These are phyloP conservation scores for Suillus spraguei DNA, from an alignment of 768 basidiomycete species.

Conservation along the genomic window DNA sequence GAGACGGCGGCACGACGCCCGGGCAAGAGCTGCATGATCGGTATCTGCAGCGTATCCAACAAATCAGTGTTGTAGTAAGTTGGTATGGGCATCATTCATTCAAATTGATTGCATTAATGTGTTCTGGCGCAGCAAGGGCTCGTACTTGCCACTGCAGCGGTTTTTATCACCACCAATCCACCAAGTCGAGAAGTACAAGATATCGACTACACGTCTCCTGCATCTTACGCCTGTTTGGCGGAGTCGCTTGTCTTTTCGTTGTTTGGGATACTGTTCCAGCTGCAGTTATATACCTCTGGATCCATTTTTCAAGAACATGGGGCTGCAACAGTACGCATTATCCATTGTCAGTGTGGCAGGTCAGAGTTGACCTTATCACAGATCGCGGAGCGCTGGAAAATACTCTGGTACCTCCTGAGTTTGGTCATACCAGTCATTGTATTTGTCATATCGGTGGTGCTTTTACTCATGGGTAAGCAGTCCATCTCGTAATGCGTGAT, in stretches of 20 bases:
- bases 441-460: not conserved
- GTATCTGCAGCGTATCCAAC: not conserved
- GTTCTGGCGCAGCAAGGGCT: not conserved
- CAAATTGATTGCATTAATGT: not conserved
- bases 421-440: not conserved
- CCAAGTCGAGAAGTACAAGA: not conserved
- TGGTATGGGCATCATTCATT: not conserved
- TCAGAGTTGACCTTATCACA: not conserved
- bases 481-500: not conserved
- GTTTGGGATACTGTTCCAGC: not conserved
- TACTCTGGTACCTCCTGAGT: not conserved
- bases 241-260: not conserved
- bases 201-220: not conserved
- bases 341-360: not conserved
- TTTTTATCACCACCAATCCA: not conserved
- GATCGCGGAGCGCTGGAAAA: not conserved
- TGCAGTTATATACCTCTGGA: not conserved
- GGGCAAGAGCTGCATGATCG: not conserved
- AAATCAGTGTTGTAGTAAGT: not conserved
- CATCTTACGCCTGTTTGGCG: not conserved
- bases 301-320: not conserved
- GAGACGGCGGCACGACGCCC: too few relatives aligned
- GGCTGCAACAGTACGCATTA: not conserved
- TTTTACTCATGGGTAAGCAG: not conserved
- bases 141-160: not conserved